Conservation (phyloP, 306 rosid species). For the Cucumis cinereus region DNA sequence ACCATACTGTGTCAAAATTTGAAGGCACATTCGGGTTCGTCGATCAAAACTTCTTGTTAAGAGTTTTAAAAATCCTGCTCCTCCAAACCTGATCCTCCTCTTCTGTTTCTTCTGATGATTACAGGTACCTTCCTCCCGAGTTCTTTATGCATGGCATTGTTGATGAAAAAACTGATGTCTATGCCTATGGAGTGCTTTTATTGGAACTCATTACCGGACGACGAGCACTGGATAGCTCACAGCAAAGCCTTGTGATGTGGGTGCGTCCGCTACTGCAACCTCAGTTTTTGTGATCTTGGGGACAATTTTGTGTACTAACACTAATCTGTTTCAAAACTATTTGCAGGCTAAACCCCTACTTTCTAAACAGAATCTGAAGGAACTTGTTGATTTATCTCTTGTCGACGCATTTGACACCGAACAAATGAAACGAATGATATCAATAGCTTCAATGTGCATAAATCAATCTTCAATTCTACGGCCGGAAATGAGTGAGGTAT, state of each 20-base stretch:
- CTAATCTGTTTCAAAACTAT: neutral
- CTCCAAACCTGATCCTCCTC: constrained; percentile 6
- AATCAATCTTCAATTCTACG: constrained; percentile 60
- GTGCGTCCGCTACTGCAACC: constrained; percentile 29
- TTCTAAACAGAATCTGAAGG: constrained; percentile 25
- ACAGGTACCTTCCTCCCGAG: constrained; percentile 98
- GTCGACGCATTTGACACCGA: constrained; percentile 32
- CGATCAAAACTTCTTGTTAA: constrained; percentile 11
- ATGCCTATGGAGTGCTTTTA: constrained; percentile 78
- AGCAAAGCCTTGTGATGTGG: constrained; percentile 93
- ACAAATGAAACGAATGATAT: constrained; percentile 42
- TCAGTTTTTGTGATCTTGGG: neutral
- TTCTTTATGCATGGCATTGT: constrained; percentile 97
- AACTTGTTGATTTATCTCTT: constrained; percentile 61
- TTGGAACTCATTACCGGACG: constrained; percentile 85
- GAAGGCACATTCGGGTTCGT: constrained; percentile 99
- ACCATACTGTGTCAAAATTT: constrained; percentile 70
- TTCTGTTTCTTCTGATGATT: neutral
- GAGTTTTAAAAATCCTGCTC: neutral
- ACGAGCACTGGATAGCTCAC: constrained; percentile 82
- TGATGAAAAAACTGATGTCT: constrained; percentile 94
- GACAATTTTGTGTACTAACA: neutral
- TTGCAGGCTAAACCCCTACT: constrained; percentile 86
- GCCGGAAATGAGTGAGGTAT: constrained; percentile 78
- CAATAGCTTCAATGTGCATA: constrained; percentile 61